Percentiles rank a stretch among this genome's conserved stretches.
phyloP scores from a whole-genome alignment of 2,329 filamentous ascomycete species.

The Aureobasidium sp. region DNA sequence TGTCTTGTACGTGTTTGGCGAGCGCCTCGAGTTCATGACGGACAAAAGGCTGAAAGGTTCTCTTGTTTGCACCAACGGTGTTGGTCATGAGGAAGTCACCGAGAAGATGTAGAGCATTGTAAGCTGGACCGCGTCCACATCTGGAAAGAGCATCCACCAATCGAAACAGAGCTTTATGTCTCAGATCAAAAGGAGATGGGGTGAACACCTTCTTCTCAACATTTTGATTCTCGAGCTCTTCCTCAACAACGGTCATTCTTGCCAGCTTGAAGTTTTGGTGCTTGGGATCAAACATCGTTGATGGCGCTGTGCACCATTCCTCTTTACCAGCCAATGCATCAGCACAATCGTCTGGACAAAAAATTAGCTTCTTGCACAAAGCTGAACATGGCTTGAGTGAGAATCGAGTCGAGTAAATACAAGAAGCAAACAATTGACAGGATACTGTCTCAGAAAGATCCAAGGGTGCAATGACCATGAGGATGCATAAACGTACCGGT shows the following conservation, averaged over 20 bases:
- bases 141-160: constrained; percentile 21
- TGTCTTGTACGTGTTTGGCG: background rate
- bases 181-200: constrained; percentile 14
- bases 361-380: background rate
- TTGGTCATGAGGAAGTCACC: background rate
- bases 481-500: background rate
- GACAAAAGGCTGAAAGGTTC: background rate
- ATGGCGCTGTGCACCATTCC: background rate
- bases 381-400: background rate
- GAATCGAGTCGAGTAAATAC: background rate
- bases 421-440: background rate
- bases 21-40: background rate
- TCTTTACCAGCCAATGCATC: background rate
- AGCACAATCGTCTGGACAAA: background rate
- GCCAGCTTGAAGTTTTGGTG: background rate
- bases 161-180: constrained; percentile 21
- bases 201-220: background rate
- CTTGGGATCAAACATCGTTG: background rate
- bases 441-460: background rate
- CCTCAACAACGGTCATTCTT: constrained; percentile 3
- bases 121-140: constrained; percentile 22
- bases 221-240: background rate
- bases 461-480: background rate
- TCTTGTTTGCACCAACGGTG: background rate
- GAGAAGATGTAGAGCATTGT: constrained; percentile 19